These are phyloP conservation scores for Trichosanthes cucumerina DNA, from an alignment of 306 rosid genomes.

Conservation along the genomic window DNA sequence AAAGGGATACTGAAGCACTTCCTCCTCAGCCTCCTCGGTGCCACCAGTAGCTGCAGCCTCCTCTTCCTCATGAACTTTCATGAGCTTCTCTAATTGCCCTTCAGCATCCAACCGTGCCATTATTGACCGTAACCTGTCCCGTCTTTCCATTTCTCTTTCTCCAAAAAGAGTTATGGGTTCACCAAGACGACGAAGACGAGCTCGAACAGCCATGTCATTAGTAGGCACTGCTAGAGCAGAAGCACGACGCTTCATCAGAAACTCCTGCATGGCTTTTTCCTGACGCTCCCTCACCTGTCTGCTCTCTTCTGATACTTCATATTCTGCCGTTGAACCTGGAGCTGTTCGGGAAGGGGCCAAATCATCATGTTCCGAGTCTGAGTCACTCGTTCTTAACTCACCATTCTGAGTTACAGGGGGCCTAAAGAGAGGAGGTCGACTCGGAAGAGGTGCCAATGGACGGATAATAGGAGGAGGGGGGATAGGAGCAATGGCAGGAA, in stretches of 20 bases:
- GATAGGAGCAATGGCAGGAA: constrained; percentile 61
- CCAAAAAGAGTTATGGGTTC: constrained; percentile 90
- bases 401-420: constrained; percentile 48
- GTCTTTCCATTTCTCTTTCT: constrained; percentile 90
- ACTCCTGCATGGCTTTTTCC: constrained; percentile 72
- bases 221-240: constrained; percentile 89
- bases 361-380: constrained; percentile 53
- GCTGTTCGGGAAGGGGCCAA: constrained; percentile 21
- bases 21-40: constrained; percentile 57
- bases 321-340: constrained; percentile 39
- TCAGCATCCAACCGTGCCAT: constrained; percentile 73
- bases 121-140: constrained; percentile 73
- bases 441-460: constrained; percentile 51
- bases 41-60: constrained; percentile 61
- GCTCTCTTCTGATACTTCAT: constrained; percentile 85
- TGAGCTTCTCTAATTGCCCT: constrained; percentile 71
- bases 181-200: constrained; percentile 81
- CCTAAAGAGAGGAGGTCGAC: constrained; percentile 43
- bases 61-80: constrained; percentile 85
- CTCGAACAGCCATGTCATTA: constrained; percentile 78
- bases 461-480: constrained; percentile 37
- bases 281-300: constrained; percentile 62
- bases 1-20: constrained; percentile 61
- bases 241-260: constrained; percentile 77
- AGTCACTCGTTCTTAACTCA: constrained; percentile 43